Evolutionary conservation across 345 rosid genomes (phyloP).

Genomic region (Theobroma cacao): DNA sequence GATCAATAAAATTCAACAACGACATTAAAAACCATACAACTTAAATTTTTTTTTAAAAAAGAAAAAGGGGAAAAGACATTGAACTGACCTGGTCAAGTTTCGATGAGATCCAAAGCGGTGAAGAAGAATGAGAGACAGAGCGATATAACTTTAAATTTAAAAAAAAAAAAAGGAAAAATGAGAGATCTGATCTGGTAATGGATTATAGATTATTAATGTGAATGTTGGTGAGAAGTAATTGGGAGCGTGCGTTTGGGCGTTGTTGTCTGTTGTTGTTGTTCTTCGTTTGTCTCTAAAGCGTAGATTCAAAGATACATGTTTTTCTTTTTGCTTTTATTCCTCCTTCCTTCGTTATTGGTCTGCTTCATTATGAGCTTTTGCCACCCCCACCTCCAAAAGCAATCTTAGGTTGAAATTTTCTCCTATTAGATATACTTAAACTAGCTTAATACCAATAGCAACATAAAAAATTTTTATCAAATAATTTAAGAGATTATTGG

Average conservation of each 20-base stretch:
- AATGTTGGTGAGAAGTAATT: neutral
- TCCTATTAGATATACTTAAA: too few species aligned
- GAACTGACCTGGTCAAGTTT: conserved; percentile 9
- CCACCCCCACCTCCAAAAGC: too few species aligned
- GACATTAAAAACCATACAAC: neutral
- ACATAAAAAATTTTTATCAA: too few species aligned
- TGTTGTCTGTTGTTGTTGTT: neutral
- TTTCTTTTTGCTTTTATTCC: neutral
- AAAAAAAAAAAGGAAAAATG: neutral
- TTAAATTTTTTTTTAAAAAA: neutral
- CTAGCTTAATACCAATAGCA: too few species aligned
- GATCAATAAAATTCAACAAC: neutral
- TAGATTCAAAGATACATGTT: neutral
- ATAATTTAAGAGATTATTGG: too few species aligned
- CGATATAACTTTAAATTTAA: neutral
- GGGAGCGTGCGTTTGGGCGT: neutral
- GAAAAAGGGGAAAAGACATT: neutral
- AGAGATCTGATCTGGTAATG: conserved; percentile 5
- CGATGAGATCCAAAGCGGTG: conserved; percentile 6
- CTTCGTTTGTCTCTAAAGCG: neutral
- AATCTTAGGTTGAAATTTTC: too few species aligned
- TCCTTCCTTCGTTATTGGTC: neutral
- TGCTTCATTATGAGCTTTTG: too few species aligned
- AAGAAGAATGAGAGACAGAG: neutral
- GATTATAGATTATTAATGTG: neutral